Evolutionary conservation across 441 rosid species (phyloP).

Genomic region (Mallotus japonicus): DNA sequence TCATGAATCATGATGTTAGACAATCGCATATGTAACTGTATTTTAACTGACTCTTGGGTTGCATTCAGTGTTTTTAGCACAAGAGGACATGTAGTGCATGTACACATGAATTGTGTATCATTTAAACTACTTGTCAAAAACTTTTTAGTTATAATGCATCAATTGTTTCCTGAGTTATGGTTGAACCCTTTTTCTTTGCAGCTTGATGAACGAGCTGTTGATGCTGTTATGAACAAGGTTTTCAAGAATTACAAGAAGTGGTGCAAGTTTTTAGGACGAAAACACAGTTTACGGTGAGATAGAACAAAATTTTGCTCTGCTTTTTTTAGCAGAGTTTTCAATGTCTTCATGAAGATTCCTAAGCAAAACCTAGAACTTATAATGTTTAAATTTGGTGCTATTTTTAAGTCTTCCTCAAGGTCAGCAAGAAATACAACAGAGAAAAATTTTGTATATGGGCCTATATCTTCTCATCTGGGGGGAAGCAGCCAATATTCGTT

Average conservation of each 20-base stretch:
- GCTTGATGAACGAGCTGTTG: conserved; percentile 97
- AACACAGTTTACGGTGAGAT: conserved; percentile 85
- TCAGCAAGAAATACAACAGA: conserved; percentile 85
- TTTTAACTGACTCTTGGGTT: not conserved
- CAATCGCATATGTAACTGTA: not conserved
- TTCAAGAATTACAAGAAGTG: conserved; percentile 93
- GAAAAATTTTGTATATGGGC: conserved; percentile 97
- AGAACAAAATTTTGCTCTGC: not conserved
- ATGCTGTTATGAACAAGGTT: conserved; percentile 78
- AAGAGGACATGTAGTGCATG: not conserved
- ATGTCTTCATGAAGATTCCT: conserved; percentile 3
- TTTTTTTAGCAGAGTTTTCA: not conserved
- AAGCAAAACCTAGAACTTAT: not conserved
- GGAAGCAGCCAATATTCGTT: conserved; percentile 95
- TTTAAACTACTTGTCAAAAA: not conserved
- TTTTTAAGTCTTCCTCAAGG: conserved; percentile 82
- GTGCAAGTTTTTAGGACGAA: conserved; percentile 92
- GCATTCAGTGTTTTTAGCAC: conserved; percentile 6
- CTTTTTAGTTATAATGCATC: not conserved
- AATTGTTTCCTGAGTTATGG: not conserved
- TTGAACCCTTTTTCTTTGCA: conserved; percentile 27
- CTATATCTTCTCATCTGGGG: conserved; percentile 97
- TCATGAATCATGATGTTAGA: not conserved
- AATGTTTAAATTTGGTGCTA: conserved; percentile 9
- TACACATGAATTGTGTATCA: not conserved